Conservation (phyloP, 257 asterid species). For the Solanum bulbocastanum region DNA sequence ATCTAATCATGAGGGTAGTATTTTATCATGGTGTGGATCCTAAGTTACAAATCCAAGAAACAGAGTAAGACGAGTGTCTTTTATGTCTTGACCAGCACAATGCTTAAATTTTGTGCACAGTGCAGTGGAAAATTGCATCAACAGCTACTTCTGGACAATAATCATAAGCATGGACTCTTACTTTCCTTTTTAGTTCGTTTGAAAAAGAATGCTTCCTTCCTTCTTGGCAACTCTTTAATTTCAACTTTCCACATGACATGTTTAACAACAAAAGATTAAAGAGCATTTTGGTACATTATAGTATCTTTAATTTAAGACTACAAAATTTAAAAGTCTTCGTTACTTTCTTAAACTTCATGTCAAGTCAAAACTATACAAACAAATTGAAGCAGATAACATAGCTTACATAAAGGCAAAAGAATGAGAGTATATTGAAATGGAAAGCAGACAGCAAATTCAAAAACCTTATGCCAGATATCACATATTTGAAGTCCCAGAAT, state of each 20-base stretch:
- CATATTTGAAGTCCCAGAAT: not conserved
- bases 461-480: not conserved
- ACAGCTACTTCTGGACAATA: not conserved
- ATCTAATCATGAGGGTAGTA: not conserved
- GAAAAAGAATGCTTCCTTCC: not conserved
- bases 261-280: not conserved
- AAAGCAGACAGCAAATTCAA: not conserved
- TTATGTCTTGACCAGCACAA: not conserved
- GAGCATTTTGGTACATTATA: not conserved
- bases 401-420: not conserved
- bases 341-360: not conserved
- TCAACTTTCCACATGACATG: not conserved
- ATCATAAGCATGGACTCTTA: not conserved
- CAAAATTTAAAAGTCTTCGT: not conserved
- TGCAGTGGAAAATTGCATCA: not conserved
- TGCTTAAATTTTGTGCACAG: not conserved
- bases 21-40: not conserved
- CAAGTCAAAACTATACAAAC: not conserved
- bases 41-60: not conserved
- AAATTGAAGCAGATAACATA: not conserved
- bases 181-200: not conserved
- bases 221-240: not conserved
- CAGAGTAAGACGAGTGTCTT: not conserved
- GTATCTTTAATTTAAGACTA: not conserved
- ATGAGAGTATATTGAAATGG: not conserved